Evolutionary conservation across 345 rosid species (phyloP), one percentile per base, ranked within the genome.

Genomic region (Draba incana): DNA sequence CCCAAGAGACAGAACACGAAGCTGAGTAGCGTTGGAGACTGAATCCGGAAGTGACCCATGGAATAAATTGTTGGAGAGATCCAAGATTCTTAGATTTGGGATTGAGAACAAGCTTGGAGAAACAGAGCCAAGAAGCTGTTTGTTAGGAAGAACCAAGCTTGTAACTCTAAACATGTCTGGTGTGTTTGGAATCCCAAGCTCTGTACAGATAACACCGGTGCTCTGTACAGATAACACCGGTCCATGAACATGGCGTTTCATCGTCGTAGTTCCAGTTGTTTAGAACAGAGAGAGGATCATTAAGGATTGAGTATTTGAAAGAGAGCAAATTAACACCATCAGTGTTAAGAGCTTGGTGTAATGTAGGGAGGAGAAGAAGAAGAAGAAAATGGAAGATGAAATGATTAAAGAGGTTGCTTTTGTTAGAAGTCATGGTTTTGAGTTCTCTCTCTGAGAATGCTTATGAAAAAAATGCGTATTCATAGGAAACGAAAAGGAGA

Each of bases 301-400:
- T 72, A 37, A 89, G 81, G 68, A 83, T 79, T 20, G 91, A 81
- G 41, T 89, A 85, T 55, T 84, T 89, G 77, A 89, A 85, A 23
- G 92, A 84, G 72, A 89, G 96, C 25, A 89, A 52, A 53, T 66
- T 71, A 4, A 85, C 57, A n/a, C 91, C 92, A 68, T 89, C 89
- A 27, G 78, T 68, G 77, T 77, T 87, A 42, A 89, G 84, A 62
- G 86, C 79, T 25, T 68, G 52, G 25, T 81, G 72, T 64, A 83
- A 77, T 57, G 75, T 53, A 2, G 69, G 57, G 23, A 77, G 23
- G 41, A 68, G 27, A 63, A 70, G 45, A 45, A 77, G 23, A 39
- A 68, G 27, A 63, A 70, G 45, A 45, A 76, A 50, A 53, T 71
- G 55, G 9, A 68, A 55, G 68, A 78, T 28, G 37, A 57, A 56